These are phyloP conservation scores for Cutaneotrichosporon daszewskae DNA, from an alignment of 1,284 basidiomycete genomes.

Conservation along the genomic window DNA sequence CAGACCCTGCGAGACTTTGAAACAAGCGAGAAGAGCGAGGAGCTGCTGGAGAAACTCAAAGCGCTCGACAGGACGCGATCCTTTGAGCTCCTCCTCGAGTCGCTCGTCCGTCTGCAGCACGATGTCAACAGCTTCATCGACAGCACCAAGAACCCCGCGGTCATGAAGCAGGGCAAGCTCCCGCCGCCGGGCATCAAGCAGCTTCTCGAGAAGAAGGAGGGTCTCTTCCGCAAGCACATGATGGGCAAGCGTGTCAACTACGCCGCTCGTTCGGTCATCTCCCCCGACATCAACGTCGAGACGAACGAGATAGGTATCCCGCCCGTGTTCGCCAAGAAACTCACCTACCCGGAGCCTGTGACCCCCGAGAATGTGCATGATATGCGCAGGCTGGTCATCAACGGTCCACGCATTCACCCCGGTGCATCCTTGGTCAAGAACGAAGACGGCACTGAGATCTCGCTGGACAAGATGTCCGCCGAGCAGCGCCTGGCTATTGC, in stretches of 20 bases:
- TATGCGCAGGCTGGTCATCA: conserved; percentile 85
- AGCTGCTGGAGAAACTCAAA: conserved; percentile 11
- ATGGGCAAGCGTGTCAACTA: conserved; percentile 99
- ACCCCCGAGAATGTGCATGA: conserved; percentile 85
- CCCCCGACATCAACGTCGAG: conserved; percentile 98
- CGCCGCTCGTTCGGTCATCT: conserved; percentile 97
- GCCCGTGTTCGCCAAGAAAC: conserved; percentile 92
- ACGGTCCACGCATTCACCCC: conserved; percentile 82
- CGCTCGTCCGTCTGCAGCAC: conserved; percentile 82
- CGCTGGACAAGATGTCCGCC: conserved; percentile 72
- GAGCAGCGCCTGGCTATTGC: conserved; percentile 93
- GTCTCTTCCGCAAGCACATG: conserved; percentile 98
- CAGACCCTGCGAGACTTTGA: conserved; percentile 30
- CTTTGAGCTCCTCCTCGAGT: conserved; percentile 69
- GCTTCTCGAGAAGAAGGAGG: conserved; percentile 96
- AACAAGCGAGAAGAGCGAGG: conserved; percentile 11
- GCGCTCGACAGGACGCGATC: conserved; percentile 49
- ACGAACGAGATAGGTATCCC: conserved; percentile 98
- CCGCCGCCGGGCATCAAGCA: conserved; percentile 96
- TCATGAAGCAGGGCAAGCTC: conserved; percentile 79
- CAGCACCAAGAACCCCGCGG: conserved; percentile 87
- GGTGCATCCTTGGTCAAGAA: conserved; percentile 92
- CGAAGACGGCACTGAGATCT: conserved; percentile 84
- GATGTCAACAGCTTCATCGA: conserved; percentile 98
- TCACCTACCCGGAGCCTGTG: conserved; percentile 97